Base-by-base conservation (phyloP, 768 basidiomycete genomes). In the Leccinellum luteum region DNA sequence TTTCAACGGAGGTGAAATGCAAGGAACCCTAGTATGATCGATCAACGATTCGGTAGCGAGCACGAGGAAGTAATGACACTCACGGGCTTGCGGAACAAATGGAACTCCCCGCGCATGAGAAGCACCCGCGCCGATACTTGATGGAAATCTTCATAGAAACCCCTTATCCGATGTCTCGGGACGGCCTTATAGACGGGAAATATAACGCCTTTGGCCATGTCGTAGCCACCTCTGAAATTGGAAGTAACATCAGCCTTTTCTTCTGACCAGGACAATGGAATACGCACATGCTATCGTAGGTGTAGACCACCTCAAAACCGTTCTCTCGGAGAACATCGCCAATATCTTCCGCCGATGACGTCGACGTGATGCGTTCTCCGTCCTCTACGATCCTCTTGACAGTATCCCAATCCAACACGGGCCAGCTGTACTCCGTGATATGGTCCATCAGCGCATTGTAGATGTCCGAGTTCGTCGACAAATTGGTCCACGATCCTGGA, bases 201-300 rank as follows among this genome's bases (percentile, higher is more conserved):
- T 4, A 71, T 65, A 3, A 80, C 76, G 25, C 74, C 71, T 61
- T 80, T 77, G 8, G 73, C 69, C 48, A 60, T 69, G 4, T 79
- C 78, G 63, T 61, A 52, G n/a, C 75, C 74, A 14, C 62, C 64
- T 43, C 79, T 79, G 58, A n/a, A 7, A 31, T 17, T 30, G 12
- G 13, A 38, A 43, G 19, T 0, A 14, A 44, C 13, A 21, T 64
- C 28, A 62, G 44, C 9, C 34, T 31, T 49, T 28, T 25, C 13
- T 27, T 28, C 38, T 12, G 27, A 27, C 15, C 44, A 44, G 9
- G 31, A 1, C 0, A 30, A 4, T 34, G 3, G 50, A 51, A 6
- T n/a, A 73, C 80, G 68, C 56, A 81, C 80, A 68, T 67, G 60
- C 72, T 70, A 8, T 68, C 61, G 43, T 71, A 81, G 15, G 79